phyloP scores from a whole-genome alignment of 2,329 filamentous ascomycete species.

The Penicillium sclerotigenum region DNA sequence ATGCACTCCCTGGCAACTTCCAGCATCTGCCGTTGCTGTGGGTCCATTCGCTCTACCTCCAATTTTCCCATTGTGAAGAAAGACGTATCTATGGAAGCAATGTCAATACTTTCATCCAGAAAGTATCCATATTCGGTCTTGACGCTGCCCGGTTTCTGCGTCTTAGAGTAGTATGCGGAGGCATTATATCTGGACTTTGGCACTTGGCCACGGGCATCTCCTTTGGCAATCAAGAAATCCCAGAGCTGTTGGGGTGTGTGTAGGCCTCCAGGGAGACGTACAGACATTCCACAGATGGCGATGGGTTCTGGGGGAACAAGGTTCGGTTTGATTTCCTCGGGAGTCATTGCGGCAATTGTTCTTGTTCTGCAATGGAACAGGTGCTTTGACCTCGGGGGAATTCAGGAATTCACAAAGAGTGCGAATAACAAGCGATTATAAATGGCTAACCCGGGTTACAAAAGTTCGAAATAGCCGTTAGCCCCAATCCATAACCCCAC shows the following conservation, averaged over 20 bases:
- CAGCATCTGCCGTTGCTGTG: conserved; percentile 28
- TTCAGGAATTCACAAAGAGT: background rate
- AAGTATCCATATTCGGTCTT: conserved; percentile 17
- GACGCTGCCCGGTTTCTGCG: conserved; percentile 1
- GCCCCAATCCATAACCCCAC: background rate
- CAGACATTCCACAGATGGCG: conserved; percentile 14
- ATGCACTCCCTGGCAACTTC: conserved; percentile 29
- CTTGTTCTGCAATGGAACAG: background rate
- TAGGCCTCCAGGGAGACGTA: conserved; percentile 15
- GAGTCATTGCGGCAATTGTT: background rate
- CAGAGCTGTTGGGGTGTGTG: conserved; percentile 13
- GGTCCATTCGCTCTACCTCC: conserved; percentile 25
- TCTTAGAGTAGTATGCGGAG: conserved; percentile 18
- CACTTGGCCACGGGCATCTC: conserved; percentile 12
- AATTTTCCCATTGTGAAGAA: conserved; percentile 22
- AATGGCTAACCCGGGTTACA: background rate
- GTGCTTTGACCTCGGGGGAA: background rate
- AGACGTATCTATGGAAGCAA: conserved; percentile 21
- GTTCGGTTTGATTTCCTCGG: background rate
- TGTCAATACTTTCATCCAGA: conserved; percentile 21
- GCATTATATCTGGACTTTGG: conserved; percentile 26
- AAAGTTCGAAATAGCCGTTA: background rate
- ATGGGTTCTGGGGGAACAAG: background rate
- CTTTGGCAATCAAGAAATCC: conserved; percentile 12
- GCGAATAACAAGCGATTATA: background rate